phyloP scores from a whole-genome alignment of 331 rosid species.

The Rhamnella rubrinervis region DNA sequence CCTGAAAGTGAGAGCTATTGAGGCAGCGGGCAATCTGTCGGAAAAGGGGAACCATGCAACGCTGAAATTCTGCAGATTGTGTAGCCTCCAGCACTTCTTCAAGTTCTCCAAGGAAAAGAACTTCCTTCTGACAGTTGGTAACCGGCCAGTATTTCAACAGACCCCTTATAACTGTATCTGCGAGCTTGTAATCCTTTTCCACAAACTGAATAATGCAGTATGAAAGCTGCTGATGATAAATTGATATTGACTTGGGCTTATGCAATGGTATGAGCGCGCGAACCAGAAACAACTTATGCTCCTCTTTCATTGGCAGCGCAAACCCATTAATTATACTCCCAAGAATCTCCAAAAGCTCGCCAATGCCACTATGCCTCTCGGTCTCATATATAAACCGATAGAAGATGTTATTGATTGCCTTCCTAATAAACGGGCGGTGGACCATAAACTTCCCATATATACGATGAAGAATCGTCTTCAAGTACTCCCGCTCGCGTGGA shows the following conservation, averaged over 20 bases:
- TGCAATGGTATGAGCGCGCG: constrained; percentile 93
- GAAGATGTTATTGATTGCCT: constrained; percentile 89
- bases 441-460: constrained; percentile 98
- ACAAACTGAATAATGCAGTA: constrained; percentile 94
- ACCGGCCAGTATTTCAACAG: constrained; percentile 93
- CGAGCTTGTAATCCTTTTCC: constrained; percentile 91
- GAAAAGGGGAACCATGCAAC: constrained; percentile 92
- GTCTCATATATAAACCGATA: constrained; percentile 89
- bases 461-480: constrained; percentile 89
- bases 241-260: constrained; percentile 72
- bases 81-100: constrained; percentile 98
- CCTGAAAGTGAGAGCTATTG: constrained; percentile 95
- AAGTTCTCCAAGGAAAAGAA: constrained; percentile 91
- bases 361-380: constrained; percentile 84
- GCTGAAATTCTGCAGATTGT: constrained; percentile 84
- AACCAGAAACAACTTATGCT: constrained; percentile 88
- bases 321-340: constrained; percentile 97
- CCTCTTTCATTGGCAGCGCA: constrained; percentile 98
- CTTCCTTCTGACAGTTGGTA: constrained; percentile 92
- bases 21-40: constrained; percentile 92
- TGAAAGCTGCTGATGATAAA: constrained; percentile 91
- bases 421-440: constrained; percentile 89
- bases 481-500: constrained; percentile 88
- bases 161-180: constrained; percentile 87
- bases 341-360: constrained; percentile 96